Evolutionary conservation across 1,284 basidiomycete genomes (phyloP), one percentile per base, ranked within the genome.

Genomic region (Grifola frondosa): DNA sequence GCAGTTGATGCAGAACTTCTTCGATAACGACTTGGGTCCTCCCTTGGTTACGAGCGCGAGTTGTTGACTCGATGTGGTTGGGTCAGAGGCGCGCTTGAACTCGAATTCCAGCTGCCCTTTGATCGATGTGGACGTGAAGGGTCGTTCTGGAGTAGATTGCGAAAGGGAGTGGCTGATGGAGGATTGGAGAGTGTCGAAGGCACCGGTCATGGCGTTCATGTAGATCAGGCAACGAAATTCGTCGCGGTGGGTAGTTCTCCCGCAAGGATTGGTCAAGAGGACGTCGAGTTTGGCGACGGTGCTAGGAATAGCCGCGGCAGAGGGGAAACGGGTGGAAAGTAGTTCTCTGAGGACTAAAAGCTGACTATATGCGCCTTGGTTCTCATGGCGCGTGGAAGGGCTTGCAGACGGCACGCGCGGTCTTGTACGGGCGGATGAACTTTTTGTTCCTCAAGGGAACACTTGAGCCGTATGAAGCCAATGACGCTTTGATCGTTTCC

Each of bases 351-450:
- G 32, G 12, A 45, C 35, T 6, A 44, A 20, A 13, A 49, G 28
- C 25, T 52, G 53, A 8, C 44, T 37, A 28, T 49, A 44, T 6
- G 53, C 30, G 12, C 47, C 50, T 10, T 43, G 36, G 12, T 49
- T 41, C 16, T 42, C 33, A 19, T 54, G 50, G 4, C 45, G 37
- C 12, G 15, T 29, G 15, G 2, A 54, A 35, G 6, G 37, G 33
- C 1, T 11, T 15, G 48, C 44, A 48, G 6, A n/a, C n/a, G n/a
- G n/a, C n/a, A n/a, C n/a, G n/a, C n/a, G n/a, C n/a, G n/a, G n/a
- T n/a, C n/a, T n/a, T n/a, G n/a, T n/a, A n/a, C n/a, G n/a, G n/a
- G n/a, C n/a, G n/a, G n/a, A n/a, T n/a, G n/a, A n/a, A n/a, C n/a
- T n/a, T n/a, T n/a, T n/a, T n/a, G 31, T 16, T 49, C 44, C n/a